phyloP scores from a whole-genome alignment of 2,329 filamentous ascomycete genomes.

The Trichoderma brevicompactum region DNA sequence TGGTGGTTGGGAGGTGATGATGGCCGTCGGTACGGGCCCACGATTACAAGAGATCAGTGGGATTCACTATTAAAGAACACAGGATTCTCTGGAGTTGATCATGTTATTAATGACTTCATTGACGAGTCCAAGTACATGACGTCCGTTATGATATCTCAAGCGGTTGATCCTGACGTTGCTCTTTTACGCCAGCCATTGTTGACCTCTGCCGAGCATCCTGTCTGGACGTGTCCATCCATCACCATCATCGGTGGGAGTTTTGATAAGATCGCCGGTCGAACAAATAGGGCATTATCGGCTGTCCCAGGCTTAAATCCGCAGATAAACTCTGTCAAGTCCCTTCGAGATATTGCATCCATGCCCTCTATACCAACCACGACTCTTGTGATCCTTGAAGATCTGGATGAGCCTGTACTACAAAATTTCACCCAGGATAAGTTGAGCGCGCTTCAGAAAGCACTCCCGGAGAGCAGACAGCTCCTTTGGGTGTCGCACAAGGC shows the following conservation, averaged over 20 bases:
- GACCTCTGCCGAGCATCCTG: not conserved
- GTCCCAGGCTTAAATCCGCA: not conserved
- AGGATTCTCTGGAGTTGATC: constrained; percentile 29
- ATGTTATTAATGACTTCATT: constrained; percentile 3
- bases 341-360: not conserved
- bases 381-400: not conserved
- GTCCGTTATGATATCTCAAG: constrained; percentile 20
- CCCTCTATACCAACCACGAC: not conserved
- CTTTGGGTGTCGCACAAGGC: not conserved
- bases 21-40: constrained; percentile 28
- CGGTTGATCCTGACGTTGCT: constrained; percentile 31
- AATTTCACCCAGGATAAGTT: not conserved
- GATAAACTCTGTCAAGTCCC: not conserved
- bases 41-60: constrained; percentile 3
- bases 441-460: not conserved
- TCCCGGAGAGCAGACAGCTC: not conserved
- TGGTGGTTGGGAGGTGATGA: constrained; percentile 39
- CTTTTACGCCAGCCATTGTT: constrained; percentile 28
- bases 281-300: not conserved
- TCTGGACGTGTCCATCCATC: constrained; percentile 1
- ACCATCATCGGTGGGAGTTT: not conserved
- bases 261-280: not conserved
- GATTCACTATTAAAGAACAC: not conserved
- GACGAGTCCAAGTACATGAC: constrained; percentile 1
- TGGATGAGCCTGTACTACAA: not conserved